Conservation (phyloP, 805 yeast genomes). For the Pichia insulana region DNA sequence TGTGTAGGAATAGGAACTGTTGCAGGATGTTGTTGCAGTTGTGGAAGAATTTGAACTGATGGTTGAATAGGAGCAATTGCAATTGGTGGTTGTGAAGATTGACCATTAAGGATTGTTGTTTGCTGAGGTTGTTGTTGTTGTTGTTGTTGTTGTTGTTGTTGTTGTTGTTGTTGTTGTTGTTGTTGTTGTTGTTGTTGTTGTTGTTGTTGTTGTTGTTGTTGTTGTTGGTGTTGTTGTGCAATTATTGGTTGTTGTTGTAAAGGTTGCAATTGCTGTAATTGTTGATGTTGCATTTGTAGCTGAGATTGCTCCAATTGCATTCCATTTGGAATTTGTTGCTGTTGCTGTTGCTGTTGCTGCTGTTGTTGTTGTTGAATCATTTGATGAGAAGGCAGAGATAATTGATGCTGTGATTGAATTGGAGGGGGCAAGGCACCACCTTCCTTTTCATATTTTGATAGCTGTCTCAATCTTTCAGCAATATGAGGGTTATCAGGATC, state of each 20-base stretch:
- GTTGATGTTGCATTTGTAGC: conserved; percentile 1
- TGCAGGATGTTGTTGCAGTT: not conserved
- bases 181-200: conserved; percentile 11
- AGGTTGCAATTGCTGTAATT: conserved; percentile 5
- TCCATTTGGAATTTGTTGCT: conserved; percentile 24
- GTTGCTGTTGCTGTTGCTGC: conserved; percentile 27
- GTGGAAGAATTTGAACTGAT: not conserved
- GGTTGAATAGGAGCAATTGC: no score
- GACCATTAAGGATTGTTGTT: no score
- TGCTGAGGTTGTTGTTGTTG: conserved; percentile 1
- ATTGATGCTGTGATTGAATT: conserved; percentile 55
- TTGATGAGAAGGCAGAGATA: conserved; percentile 30
- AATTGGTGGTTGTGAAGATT: no score
- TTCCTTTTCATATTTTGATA: conserved; percentile 63
- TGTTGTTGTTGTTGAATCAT: conserved; percentile 30
- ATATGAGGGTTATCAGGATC: conserved; percentile 94
- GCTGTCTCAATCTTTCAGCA: conserved; percentile 82
- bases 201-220: conserved; percentile 26
- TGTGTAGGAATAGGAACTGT: not conserved
- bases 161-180: conserved; percentile 5
- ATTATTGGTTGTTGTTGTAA: conserved; percentile 5
- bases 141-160: conserved; percentile 6
- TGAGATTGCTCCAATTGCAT: conserved; percentile 14
- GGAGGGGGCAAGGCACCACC: conserved; percentile 47
- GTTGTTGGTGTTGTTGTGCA: conserved; percentile 23